Conservation (phyloP, 805 yeast species). For the Starmerella sp. region DNA sequence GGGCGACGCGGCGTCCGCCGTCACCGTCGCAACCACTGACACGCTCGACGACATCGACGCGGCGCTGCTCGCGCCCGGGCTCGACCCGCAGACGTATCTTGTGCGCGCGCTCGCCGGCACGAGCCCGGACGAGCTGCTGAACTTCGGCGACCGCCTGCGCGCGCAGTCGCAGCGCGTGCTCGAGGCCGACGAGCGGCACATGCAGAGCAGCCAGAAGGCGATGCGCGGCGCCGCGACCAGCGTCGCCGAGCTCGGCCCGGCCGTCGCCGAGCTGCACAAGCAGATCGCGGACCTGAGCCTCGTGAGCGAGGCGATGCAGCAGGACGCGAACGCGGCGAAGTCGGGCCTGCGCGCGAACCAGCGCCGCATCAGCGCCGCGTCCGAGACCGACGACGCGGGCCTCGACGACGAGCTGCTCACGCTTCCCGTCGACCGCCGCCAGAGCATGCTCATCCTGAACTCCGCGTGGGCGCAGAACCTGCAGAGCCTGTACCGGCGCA, state of each 20-base stretch:
- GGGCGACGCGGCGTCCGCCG: slow-evolving; percentile 25
- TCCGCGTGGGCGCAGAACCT: slow-evolving; percentile 72
- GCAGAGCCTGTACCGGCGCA: slow-evolving; percentile 59
- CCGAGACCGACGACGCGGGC: slow-evolving; percentile 1
- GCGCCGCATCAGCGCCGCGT: slow-evolving; percentile 3
- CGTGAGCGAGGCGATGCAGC: slow-evolving; percentile 48
- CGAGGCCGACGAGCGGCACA: slow-evolving; percentile 23
- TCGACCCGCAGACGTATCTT: slow-evolving; percentile 25
- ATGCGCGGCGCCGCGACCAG: slow-evolving; percentile 35
- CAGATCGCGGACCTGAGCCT: slow-evolving; percentile 50
- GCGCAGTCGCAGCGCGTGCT: slow-evolving; percentile 13
- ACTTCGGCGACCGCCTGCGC: slow-evolving; percentile 17
- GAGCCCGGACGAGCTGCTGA: slow-evolving; percentile 14
- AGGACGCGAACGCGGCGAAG: slow-evolving; percentile 40
- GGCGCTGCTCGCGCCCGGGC: slow-evolving; percentile 47
- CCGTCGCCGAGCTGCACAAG: slow-evolving; percentile 49
- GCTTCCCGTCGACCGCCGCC: slow-evolving; percentile 39
- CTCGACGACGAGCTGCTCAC: slow-evolving; percentile 2
- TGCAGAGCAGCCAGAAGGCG: slow-evolving; percentile 27
- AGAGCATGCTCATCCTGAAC: slow-evolving; percentile 60
- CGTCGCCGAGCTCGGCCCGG: slow-evolving; percentile 51
- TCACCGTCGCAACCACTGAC: not conserved
- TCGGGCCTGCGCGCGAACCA: slow-evolving; percentile 5
- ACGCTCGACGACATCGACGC: slow-evolving; percentile 35
- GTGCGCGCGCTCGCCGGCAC: slow-evolving; percentile 16